Conservation (phyloP, 257 asterid genomes). For the Lantana camara region DNA sequence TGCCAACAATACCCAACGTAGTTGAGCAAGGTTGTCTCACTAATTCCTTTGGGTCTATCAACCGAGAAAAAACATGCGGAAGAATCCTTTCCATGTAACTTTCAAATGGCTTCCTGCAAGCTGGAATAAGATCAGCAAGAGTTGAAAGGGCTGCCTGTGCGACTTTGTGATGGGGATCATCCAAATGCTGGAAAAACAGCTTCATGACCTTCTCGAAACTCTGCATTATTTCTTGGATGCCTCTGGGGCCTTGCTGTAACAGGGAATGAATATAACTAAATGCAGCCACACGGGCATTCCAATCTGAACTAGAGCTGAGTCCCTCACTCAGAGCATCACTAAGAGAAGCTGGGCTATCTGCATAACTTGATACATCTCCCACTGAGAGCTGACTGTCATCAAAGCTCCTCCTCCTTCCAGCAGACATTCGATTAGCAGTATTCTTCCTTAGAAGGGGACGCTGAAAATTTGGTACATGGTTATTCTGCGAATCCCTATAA, state of each 20-base stretch:
- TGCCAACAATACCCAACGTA: slow-evolving; percentile 86
- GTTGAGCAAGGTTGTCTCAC: slow-evolving; percentile 97
- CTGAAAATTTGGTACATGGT: slow-evolving; percentile 84
- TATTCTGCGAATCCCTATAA: slow-evolving; percentile 69
- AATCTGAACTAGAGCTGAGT: slow-evolving; percentile 88
- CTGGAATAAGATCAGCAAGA: slow-evolving; percentile 92
- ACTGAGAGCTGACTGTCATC: slow-evolving; percentile 85
- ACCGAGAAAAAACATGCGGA: slow-evolving; percentile 97
- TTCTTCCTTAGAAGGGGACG: slow-evolving; percentile 92
- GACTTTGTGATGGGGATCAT: slow-evolving; percentile 99
- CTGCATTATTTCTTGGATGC: slow-evolving; percentile 90
- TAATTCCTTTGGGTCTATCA: slow-evolving; percentile 94
- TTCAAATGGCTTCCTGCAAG: slow-evolving; percentile 95
- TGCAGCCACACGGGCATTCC: slow-evolving; percentile 97
- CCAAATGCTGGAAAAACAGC: slow-evolving; percentile 96
- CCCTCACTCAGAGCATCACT: slow-evolving; percentile 92
- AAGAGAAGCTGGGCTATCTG: slow-evolving; percentile 90
- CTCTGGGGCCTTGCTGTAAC: slow-evolving; percentile 91
- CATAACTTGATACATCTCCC: slow-evolving; percentile 76
- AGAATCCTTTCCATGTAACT: slow-evolving; percentile 96
- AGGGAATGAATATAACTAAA: slow-evolving; percentile 74
- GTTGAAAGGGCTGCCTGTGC: slow-evolving; percentile 99
- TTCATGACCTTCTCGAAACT: slow-evolving; percentile 99
- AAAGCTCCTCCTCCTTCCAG: slow-evolving; percentile 92
- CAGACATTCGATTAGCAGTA: slow-evolving; percentile 78